A percentile compares a stretch with the other conserved stretches of the same genome.
Evolutionary conservation across 176 grass and related monocot genomes (phyloP).

Genomic region (Oryza punctata): DNA sequence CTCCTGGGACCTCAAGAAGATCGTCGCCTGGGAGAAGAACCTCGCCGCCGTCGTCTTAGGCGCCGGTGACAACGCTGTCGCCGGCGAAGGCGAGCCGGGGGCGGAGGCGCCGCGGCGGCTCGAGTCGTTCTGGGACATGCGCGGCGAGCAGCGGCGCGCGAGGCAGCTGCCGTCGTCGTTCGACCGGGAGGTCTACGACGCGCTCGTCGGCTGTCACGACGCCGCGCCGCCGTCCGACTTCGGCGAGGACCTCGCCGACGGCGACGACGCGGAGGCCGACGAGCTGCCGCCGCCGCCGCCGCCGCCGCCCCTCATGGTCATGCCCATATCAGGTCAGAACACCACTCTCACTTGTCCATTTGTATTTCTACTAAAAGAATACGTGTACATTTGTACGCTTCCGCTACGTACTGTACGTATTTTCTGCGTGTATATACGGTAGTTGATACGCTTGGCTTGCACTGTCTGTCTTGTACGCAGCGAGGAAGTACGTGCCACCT

Average conservation of each 20-base stretch:
- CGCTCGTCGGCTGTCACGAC: constrained; percentile 17
- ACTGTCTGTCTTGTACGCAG: constrained; percentile 40
- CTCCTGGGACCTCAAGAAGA: constrained; percentile 70
- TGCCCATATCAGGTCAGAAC: constrained; percentile 64
- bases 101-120: neutral
- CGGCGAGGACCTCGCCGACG: constrained; percentile 37
- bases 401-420: neutral
- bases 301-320: constrained; percentile 47
- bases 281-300: neutral
- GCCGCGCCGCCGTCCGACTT: constrained; percentile 16
- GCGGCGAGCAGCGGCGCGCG: constrained; percentile 47
- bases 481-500: constrained; percentile 53
- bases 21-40: constrained; percentile 49
- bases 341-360: neutral
- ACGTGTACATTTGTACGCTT: neutral
- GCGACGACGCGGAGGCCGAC: constrained; percentile 19
- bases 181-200: constrained; percentile 57
- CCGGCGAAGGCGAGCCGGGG: neutral
- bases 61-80: neutral
- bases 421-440: neutral
- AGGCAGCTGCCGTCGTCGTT: constrained; percentile 57
- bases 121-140: constrained; percentile 70
- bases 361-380: neutral
- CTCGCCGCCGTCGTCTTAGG: neutral
- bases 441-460: neutral